phyloP scores from a whole-genome alignment of 495 filamentous ascomycete species.

The Penicillium subrubescens region DNA sequence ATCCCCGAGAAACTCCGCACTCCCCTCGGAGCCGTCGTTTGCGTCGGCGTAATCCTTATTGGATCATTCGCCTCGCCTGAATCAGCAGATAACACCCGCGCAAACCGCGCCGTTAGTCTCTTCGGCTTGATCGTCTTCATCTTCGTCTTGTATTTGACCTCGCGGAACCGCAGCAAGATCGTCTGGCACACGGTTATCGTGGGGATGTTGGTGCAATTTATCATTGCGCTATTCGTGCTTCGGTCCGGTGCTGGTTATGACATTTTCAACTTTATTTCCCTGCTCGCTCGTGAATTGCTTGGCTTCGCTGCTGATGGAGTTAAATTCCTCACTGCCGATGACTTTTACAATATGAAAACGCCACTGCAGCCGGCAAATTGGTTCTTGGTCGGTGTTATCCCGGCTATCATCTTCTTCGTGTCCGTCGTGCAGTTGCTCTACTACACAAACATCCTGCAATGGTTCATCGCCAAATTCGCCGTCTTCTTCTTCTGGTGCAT shows the following conservation, averaged over 20 bases:
- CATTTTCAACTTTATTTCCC: slow-evolving; percentile 86
- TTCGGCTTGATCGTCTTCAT: slow-evolving; percentile 80
- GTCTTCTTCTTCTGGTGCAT: slow-evolving; percentile 89
- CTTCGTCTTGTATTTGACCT: slow-evolving; percentile 64
- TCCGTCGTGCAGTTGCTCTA: slow-evolving; percentile 81
- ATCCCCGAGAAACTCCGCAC: slow-evolving; percentile 66
- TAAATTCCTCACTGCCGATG: slow-evolving; percentile 64
- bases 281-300: slow-evolving; percentile 67
- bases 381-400: slow-evolving; percentile 75
- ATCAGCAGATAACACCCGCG: slow-evolving; percentile 72
- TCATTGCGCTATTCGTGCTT: slow-evolving; percentile 85
- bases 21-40: slow-evolving; percentile 58
- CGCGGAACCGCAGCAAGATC: slow-evolving; percentile 63
- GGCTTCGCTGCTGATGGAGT: slow-evolving; percentile 71
- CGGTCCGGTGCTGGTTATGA: slow-evolving; percentile 74
- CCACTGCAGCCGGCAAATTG: slow-evolving; percentile 41
- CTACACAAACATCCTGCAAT: slow-evolving; percentile 77
- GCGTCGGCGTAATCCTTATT: slow-evolving; percentile 70
- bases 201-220: slow-evolving; percentile 85
- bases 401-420: slow-evolving; percentile 92
- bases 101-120: slow-evolving; percentile 75
- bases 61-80: slow-evolving; percentile 74
- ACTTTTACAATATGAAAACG: slow-evolving; percentile 26
- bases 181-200: slow-evolving; percentile 77
- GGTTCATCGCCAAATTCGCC: slow-evolving; percentile 84